Conservation (phyloP, 306 rosid species). For the Rosa multiflora region DNA sequence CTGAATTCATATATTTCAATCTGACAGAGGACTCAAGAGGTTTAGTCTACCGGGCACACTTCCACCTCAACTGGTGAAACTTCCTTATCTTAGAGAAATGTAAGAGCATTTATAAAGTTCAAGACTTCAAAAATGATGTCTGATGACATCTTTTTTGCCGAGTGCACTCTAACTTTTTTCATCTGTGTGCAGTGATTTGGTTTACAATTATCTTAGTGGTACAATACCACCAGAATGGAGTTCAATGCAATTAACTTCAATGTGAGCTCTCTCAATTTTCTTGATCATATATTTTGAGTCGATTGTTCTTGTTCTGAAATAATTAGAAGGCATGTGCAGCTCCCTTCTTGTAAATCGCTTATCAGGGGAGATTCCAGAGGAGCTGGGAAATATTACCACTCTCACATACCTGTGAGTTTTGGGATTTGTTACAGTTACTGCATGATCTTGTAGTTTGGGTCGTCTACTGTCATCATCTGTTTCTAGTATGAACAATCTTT, state of each 20-base stretch:
- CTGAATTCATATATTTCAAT: neutral
- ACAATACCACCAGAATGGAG: slow-evolving; percentile 79
- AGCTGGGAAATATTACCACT: slow-evolving; percentile 60
- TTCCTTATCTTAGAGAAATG: slow-evolving; percentile 68
- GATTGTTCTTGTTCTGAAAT: slow-evolving; percentile 25
- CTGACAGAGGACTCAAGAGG: slow-evolving; percentile 48
- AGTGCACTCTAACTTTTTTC: neutral
- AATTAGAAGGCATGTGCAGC: slow-evolving; percentile 50
- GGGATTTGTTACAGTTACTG: slow-evolving; percentile 1
- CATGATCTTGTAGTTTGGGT: neutral
- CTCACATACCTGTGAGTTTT: slow-evolving; percentile 61
- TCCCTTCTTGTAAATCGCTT: slow-evolving; percentile 73
- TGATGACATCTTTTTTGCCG: neutral
- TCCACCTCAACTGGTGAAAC: slow-evolving; percentile 80
- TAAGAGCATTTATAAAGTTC: slow-evolving; percentile 39
- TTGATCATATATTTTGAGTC: slow-evolving; percentile 14
- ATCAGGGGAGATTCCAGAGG: slow-evolving; percentile 81
- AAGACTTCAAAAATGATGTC: slow-evolving; percentile 1
- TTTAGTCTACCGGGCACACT: slow-evolving; percentile 69
- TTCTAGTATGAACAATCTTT: neutral
- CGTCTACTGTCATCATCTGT: slow-evolving; percentile 9
- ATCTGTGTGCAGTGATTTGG: slow-evolving; percentile 53
- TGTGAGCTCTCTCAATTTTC: slow-evolving; percentile 50
- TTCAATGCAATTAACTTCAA: slow-evolving; percentile 42
- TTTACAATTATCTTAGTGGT: slow-evolving; percentile 66